Percentiles rank a stretch among this genome's conserved stretches.
Conservation (phyloP, 2,329 filamentous ascomycete species). For the Fusarium musae region DNA sequence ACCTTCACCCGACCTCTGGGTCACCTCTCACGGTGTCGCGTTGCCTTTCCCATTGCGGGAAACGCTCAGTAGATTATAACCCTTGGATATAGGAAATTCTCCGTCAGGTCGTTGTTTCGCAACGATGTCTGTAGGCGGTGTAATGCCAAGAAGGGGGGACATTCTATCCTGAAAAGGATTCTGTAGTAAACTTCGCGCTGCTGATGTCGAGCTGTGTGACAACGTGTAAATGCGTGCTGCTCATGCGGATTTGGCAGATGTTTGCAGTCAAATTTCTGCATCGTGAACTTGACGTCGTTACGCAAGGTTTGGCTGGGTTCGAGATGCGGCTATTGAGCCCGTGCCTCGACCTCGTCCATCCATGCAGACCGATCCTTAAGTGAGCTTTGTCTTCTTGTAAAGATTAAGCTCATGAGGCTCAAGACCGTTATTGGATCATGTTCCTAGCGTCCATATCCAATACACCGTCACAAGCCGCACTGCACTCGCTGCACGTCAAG, state of each 20-base stretch:
- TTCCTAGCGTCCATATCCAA: neutral
- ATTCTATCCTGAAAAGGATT: slow-evolving; percentile 51
- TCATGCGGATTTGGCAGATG: neutral
- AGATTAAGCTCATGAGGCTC: slow-evolving; percentile 1
- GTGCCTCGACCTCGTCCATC: neutral
- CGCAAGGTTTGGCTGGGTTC: accelerated
- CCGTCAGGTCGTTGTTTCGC: slow-evolving; percentile 55
- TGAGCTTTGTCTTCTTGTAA: neutral
- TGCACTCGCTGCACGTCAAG: neutral
- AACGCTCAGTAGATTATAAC: slow-evolving; percentile 68
- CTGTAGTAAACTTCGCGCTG: neutral
- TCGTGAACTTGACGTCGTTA: neutral
- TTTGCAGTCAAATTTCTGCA: neutral
- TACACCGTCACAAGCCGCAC: neutral
- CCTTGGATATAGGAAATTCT: slow-evolving; percentile 74
- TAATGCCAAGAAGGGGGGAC: slow-evolving; percentile 72
- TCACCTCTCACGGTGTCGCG: slow-evolving; percentile 65
- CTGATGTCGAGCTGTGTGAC: neutral
- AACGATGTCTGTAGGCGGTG: slow-evolving; percentile 56
- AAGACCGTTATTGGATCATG: neutral
- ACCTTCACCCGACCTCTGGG: slow-evolving; percentile 61
- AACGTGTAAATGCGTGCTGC: neutral
- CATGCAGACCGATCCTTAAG: neutral
- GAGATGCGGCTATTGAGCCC: too few species aligned
- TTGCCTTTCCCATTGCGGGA: slow-evolving; percentile 66